Conservation (phyloP, 2,329 filamentous ascomycete genomes). For the Cladosporium colombiae region DNA sequence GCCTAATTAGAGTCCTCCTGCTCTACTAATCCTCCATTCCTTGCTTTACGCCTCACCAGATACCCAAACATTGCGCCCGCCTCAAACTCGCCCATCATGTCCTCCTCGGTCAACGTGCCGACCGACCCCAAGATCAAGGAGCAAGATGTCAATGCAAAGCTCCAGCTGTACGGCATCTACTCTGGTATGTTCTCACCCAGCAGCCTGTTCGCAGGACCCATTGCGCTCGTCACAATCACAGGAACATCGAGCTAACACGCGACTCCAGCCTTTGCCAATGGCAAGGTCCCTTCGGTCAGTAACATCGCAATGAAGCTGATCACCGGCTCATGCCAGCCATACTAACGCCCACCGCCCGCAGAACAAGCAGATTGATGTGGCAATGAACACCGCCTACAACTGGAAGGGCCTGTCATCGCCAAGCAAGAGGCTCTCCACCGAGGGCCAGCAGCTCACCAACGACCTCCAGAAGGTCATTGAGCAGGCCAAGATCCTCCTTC, state of each 20-base stretch:
- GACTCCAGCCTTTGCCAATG: constrained; percentile 72
- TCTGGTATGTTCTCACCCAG: constrained; percentile 50
- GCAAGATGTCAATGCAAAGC: constrained; percentile 84
- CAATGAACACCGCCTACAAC: constrained; percentile 81
- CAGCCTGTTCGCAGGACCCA: not conserved
- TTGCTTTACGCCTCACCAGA: too few species aligned
- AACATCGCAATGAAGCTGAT: not conserved
- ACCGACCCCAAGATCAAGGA: constrained; percentile 76
- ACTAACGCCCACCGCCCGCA: constrained; percentile 40
- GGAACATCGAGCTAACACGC: constrained; percentile 5
- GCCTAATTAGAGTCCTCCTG: too few species aligned
- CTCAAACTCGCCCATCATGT: constrained; percentile 27
- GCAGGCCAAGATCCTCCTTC: constrained; percentile 78
- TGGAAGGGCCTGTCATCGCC: constrained; percentile 71
- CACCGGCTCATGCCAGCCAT: not conserved
- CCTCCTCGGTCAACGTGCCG: constrained; percentile 65
- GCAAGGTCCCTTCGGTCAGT: constrained; percentile 86
- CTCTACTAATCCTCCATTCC: too few species aligned
- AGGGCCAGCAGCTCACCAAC: constrained; percentile 75
- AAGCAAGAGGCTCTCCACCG: constrained; percentile 73
- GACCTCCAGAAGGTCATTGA: constrained; percentile 80
- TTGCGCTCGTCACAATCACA: not conserved
- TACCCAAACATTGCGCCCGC: too few species aligned
- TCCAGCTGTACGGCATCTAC: constrained; percentile 91
- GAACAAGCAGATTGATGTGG: constrained; percentile 96